A percentile compares a stretch with the other conserved stretches of the same genome.
Evolutionary conservation across 2,329 filamentous ascomycete genomes (phyloP).

Genomic region (Sporothrix mexicana): DNA sequence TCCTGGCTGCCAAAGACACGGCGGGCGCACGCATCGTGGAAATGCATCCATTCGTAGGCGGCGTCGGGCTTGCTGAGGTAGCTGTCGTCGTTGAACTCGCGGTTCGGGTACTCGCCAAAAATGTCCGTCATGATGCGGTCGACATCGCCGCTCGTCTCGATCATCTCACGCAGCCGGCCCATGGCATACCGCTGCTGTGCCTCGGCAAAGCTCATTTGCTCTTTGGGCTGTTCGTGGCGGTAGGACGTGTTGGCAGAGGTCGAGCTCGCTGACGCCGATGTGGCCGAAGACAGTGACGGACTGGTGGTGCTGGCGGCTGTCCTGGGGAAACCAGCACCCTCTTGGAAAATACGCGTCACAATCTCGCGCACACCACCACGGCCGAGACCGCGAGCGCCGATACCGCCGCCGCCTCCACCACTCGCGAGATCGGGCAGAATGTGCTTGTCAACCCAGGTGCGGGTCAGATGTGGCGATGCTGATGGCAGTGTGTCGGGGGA

Average conservation of each 20-base stretch:
- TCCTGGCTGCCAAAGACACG: slow-evolving; percentile 83
- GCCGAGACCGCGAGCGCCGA: slow-evolving; percentile 72
- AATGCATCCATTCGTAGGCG: slow-evolving; percentile 94
- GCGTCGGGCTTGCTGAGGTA: slow-evolving; percentile 84
- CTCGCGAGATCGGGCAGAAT: slow-evolving; percentile 71
- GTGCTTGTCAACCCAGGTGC: slow-evolving; percentile 77
- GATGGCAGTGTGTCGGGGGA: slow-evolving; percentile 43
- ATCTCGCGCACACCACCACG: slow-evolving; percentile 76
- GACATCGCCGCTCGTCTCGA: slow-evolving; percentile 78
- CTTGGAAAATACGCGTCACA: slow-evolving; percentile 76
- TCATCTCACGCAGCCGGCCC: slow-evolving; percentile 74
- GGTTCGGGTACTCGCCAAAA: slow-evolving; percentile 83
- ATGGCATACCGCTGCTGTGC: slow-evolving; percentile 74
- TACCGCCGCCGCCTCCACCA: slow-evolving; percentile 68
- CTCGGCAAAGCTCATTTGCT: slow-evolving; percentile 73
- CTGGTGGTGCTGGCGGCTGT: slow-evolving; percentile 47
- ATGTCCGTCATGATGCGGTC: slow-evolving; percentile 82
- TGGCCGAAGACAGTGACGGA: slow-evolving; percentile 40
- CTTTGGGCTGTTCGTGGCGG: slow-evolving; percentile 60
- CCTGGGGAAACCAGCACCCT: slow-evolving; percentile 78
- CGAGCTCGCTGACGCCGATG: slow-evolving; percentile 41
- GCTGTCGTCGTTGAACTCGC: slow-evolving; percentile 91
- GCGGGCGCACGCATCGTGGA: slow-evolving; percentile 83
- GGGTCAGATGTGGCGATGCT: slow-evolving; percentile 61
- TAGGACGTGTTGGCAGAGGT: slow-evolving; percentile 50